These are phyloP conservation scores for Mucor ambiguus DNA, from an alignment of 371 early-diverging fungal species.

Conservation along the genomic window DNA sequence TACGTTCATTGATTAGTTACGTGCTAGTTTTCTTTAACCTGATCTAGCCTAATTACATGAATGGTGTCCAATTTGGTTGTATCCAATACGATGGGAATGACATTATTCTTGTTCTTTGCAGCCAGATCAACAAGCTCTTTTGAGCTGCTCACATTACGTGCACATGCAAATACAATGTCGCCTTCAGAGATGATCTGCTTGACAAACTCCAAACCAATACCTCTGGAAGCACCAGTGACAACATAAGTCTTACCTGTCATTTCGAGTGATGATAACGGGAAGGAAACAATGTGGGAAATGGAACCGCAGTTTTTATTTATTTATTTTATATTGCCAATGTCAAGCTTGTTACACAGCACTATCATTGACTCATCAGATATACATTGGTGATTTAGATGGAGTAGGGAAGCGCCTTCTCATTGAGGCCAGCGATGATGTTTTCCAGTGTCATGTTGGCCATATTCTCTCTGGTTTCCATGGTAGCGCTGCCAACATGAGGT, in stretches of 20 bases:
- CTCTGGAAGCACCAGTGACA: conserved; percentile 33
- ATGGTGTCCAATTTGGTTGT: conserved; percentile 24
- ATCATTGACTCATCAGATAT: not conserved
- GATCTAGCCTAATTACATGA: conserved; percentile 21
- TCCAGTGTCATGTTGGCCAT: conserved; percentile 65
- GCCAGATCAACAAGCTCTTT: conserved; percentile 21
- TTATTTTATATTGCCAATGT: not conserved
- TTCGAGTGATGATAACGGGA: not conserved
- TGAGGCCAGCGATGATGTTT: conserved; percentile 33
- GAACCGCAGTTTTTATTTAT: not conserved
- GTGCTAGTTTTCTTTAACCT: not conserved
- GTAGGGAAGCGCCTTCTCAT: conserved; percentile 31
- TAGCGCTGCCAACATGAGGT: conserved; percentile 80
- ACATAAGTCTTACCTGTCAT: not conserved
- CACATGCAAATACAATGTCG: conserved; percentile 40
- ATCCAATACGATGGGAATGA: conserved; percentile 33
- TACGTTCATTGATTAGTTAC: not conserved
- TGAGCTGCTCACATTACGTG: conserved; percentile 31
- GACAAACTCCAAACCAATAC: conserved; percentile 48
- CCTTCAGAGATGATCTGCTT: conserved; percentile 32
- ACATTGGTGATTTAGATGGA: not conserved
- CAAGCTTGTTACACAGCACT: not conserved
- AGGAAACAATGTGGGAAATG: not conserved
- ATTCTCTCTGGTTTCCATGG: conserved; percentile 78
- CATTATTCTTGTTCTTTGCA: conserved; percentile 21